Conservation (phyloP, 2,329 filamentous ascomycete genomes). For the Aspergillus hiratsukae region DNA sequence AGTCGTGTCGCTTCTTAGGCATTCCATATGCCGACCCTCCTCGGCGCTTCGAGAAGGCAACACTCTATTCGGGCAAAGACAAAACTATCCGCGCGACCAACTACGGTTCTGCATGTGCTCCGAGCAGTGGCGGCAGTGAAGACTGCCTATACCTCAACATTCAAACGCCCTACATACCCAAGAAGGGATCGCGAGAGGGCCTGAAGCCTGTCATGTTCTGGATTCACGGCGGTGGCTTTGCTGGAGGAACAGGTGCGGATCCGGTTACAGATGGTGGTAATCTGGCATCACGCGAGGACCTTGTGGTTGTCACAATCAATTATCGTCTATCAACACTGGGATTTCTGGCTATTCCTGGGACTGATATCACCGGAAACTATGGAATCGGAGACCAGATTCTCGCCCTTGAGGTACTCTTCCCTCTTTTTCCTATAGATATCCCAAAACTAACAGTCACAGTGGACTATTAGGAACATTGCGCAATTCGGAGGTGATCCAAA, state of each 20-base stretch:
- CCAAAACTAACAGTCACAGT: constrained; percentile 23
- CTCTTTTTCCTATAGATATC: background rate
- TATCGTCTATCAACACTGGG: constrained; percentile 56
- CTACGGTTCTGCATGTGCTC: constrained; percentile 46
- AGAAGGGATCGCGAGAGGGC: constrained; percentile 33
- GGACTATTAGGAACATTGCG: constrained; percentile 44
- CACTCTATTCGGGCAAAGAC: constrained; percentile 41
- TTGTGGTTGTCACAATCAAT: constrained; percentile 57
- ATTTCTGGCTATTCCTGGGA: constrained; percentile 54
- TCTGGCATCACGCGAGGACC: constrained; percentile 54
- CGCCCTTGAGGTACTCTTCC: constrained; percentile 36
- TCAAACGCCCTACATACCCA: constrained; percentile 44
- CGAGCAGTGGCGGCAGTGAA: constrained; percentile 38
- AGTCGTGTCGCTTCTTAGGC: constrained; percentile 47
- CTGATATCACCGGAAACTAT: constrained; percentile 50
- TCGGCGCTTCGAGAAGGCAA: constrained; percentile 44
- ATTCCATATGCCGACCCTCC: constrained; percentile 43
- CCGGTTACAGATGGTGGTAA: constrained; percentile 48
- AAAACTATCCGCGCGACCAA: constrained; percentile 46
- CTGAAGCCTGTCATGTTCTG: constrained; percentile 48
- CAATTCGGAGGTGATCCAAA: constrained; percentile 46
- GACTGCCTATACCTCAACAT: constrained; percentile 50
- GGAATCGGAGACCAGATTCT: constrained; percentile 50
- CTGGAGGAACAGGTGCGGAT: constrained; percentile 40
- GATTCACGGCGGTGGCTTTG: constrained; percentile 57